A percentile compares a stretch with the other conserved stretches of the same genome.
Evolutionary conservation across 352 stramenopile genomes (phyloP).

Genomic region (Phytopythium sindhum): DNA sequence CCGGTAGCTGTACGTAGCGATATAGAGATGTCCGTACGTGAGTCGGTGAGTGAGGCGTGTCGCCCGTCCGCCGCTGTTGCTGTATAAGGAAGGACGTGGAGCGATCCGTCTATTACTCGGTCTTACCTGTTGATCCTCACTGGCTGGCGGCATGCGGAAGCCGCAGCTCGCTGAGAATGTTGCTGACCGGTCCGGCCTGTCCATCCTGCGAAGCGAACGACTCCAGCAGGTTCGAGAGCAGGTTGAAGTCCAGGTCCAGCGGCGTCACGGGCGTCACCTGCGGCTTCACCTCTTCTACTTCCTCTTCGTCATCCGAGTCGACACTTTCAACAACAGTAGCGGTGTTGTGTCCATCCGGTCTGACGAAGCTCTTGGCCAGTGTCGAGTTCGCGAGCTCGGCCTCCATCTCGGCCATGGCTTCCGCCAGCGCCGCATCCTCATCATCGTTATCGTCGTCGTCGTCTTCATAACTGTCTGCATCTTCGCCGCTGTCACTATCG

Average conservation of each 20-base stretch:
- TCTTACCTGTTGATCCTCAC: neutral
- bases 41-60: neutral
- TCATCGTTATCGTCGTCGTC: slow-evolving; percentile 29
- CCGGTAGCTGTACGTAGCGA: neutral
- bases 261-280: slow-evolving; percentile 30
- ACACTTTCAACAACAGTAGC: slow-evolving; percentile 11
- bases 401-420: slow-evolving; percentile 80
- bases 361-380: slow-evolving; percentile 53
- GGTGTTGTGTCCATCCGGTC: slow-evolving; percentile 8
- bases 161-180: slow-evolving; percentile 65
- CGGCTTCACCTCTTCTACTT: neutral
- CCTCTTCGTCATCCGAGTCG: slow-evolving; percentile 13
- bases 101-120: neutral
- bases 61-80: neutral
- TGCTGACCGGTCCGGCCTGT: slow-evolving; percentile 63
- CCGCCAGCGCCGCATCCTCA: slow-evolving; percentile 37
- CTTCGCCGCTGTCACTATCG: slow-evolving; percentile 15
- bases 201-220: slow-evolving; percentile 80
- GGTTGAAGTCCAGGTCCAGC: slow-evolving; percentile 77
- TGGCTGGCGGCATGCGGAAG: slow-evolving; percentile 14
- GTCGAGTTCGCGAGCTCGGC: slow-evolving; percentile 50
- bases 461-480: slow-evolving; percentile 27
- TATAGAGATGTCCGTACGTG: neutral
- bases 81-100: neutral
- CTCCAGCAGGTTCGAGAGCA: slow-evolving; percentile 80